Conservation (phyloP, 106 monocot species). For the Hemerocallis citrina region DNA sequence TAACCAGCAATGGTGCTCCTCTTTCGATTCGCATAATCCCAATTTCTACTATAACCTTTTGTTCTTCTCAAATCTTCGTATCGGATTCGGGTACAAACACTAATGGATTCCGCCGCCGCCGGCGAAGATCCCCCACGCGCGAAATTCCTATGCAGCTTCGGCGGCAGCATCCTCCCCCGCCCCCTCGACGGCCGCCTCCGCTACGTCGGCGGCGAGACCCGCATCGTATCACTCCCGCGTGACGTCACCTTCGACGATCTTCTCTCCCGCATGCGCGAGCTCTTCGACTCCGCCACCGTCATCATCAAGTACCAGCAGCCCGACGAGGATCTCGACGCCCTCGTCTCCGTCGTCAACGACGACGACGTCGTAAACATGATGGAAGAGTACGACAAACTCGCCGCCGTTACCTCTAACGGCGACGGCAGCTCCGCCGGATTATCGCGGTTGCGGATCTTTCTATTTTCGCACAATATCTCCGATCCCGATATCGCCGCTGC, state of each 20-base stretch:
- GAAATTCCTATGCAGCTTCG: conserved; percentile 96
- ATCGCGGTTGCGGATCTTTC: conserved; percentile 65
- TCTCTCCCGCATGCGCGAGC: conserved; percentile 52
- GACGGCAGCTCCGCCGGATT: conserved; percentile 19
- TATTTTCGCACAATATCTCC: conserved; percentile 50
- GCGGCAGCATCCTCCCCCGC: conserved; percentile 87
- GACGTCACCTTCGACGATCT: conserved; percentile 52
- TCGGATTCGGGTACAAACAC: neutral
- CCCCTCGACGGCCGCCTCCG: conserved; percentile 83
- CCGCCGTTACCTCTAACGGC: conserved; percentile 10
- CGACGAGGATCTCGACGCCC: conserved; percentile 87
- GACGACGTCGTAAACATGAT: conserved; percentile 96
- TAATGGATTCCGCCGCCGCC: conserved; percentile 10
- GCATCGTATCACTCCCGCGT: conserved; percentile 66
- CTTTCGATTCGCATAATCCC: too few relatives aligned
- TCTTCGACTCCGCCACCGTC: conserved; percentile 52
- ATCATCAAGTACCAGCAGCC: conserved; percentile 95
- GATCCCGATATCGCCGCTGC: conserved; percentile 27
- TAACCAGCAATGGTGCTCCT: too few relatives aligned
- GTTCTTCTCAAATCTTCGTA: too few relatives aligned
- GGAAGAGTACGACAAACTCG: conserved; percentile 95
- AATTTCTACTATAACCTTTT: too few relatives aligned
- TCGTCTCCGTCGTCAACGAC: conserved; percentile 91
- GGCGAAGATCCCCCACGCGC: conserved; percentile 44
- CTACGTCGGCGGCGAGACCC: conserved; percentile 97